Evolutionary conservation across 768 basidiomycete species (phyloP).

Genomic region (Hypholoma fasciculare): DNA sequence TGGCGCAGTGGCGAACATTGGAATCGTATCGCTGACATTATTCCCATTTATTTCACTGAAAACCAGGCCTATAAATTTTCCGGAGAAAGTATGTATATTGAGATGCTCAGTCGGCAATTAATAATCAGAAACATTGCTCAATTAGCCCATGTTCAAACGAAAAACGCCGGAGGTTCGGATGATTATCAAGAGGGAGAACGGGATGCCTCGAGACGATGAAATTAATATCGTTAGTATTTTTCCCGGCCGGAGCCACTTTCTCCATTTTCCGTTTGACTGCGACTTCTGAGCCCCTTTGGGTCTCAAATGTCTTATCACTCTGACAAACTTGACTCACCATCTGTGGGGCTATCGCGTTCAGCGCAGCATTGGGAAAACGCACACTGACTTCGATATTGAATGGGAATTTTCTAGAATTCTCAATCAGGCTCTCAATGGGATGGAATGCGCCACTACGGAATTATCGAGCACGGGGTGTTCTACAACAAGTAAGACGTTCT

Average conservation of each 20-base stretch:
- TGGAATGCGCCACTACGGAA: conserved; percentile 59
- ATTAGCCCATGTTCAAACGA: conserved; percentile 57
- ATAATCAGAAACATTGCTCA: not conserved
- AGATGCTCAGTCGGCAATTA: not conserved
- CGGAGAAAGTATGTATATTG: conserved; percentile 45
- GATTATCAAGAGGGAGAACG: conserved; percentile 20
- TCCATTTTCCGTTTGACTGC: not conserved
- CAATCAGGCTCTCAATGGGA: conserved; percentile 77
- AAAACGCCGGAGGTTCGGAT: conserved; percentile 53
- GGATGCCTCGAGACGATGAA: conserved; percentile 47
- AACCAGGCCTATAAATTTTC: conserved; percentile 66
- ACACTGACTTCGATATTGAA: too few relatives aligned
- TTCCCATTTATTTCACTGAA: too few relatives aligned
- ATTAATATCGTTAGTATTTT: conserved; percentile 43
- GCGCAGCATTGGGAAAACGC: too few relatives aligned
- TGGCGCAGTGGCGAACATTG: too few relatives aligned
- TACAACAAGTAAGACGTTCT: conserved; percentile 54
- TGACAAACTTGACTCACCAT: not conserved
- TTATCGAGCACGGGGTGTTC: conserved; percentile 52
- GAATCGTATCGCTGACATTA: too few relatives aligned
- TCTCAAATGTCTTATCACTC: not conserved
- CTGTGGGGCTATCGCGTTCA: too few relatives aligned
- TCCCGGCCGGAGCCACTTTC: not conserved
- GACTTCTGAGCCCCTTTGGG: too few relatives aligned
- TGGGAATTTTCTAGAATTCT: conserved; percentile 49